Conservation (phyloP, 495 filamentous ascomycete genomes). For the Neurospora pannonica region DNA sequence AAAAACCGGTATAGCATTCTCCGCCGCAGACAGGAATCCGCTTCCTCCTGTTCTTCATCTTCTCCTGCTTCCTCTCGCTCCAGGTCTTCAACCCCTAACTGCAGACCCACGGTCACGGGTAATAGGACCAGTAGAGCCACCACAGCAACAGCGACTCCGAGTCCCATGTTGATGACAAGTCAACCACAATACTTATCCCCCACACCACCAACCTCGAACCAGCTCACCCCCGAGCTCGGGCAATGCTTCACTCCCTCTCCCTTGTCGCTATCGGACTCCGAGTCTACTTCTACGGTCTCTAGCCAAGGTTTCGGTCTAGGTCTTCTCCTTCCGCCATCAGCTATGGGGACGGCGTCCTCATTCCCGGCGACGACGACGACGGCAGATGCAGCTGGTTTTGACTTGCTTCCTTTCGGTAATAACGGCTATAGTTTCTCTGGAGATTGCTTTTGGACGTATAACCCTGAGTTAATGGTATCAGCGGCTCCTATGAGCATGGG, state of each 20-base stretch:
- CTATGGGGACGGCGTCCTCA: background rate
- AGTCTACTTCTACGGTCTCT: background rate
- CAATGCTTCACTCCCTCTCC: background rate
- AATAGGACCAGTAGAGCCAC: background rate
- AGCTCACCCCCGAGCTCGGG: background rate
- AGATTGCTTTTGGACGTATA: background rate
- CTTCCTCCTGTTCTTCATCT: background rate
- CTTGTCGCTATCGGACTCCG: background rate
- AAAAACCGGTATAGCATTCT: conserved; percentile 29
- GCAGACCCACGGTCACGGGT: background rate
- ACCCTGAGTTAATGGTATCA: background rate
- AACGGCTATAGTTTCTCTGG: background rate
- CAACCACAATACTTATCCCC: background rate
- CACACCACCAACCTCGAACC: background rate
- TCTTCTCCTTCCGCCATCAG: background rate
- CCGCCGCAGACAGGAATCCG: conserved; percentile 9
- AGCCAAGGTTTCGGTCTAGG: background rate
- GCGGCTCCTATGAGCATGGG: background rate
- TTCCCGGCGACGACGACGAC: background rate
- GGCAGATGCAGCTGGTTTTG: background rate
- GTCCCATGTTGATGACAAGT: background rate
- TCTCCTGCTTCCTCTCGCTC: background rate
- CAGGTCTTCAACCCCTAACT: background rate
- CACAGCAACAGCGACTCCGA: background rate
- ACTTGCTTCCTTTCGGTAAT: background rate